Conservation (phyloP, 2,329 filamentous ascomycete genomes). For the Penicillium sp. region DNA sequence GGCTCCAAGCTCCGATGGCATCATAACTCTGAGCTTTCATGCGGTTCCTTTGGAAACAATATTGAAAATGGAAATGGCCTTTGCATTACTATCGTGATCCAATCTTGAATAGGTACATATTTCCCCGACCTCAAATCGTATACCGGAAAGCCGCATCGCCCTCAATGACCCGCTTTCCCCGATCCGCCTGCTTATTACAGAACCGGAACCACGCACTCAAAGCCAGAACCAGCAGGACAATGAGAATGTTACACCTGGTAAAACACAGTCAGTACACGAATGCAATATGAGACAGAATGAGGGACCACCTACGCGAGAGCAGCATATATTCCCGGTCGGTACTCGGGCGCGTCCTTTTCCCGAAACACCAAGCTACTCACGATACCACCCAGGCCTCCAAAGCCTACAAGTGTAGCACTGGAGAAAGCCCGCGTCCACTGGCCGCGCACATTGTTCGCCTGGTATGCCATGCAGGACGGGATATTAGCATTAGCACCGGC, state of each 20-base stretch:
- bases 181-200: slow-evolving; percentile 30
- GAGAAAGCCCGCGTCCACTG: slow-evolving; percentile 82
- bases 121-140: slow-evolving; percentile 19
- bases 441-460: slow-evolving; percentile 78
- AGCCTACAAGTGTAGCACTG: slow-evolving; percentile 65
- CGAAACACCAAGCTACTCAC: slow-evolving; percentile 65
- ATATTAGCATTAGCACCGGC: slow-evolving; percentile 71
- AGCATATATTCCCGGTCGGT: slow-evolving; percentile 31
- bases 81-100: not conserved
- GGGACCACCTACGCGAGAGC: slow-evolving; percentile 22
- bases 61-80: not conserved
- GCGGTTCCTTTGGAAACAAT: not conserved
- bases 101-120: not conserved
- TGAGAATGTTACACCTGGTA: slow-evolving; percentile 28
- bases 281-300: not conserved
- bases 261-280: slow-evolving; percentile 3
- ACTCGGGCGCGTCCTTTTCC: slow-evolving; percentile 28
- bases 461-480: slow-evolving; percentile 65
- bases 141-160: slow-evolving; percentile 33
- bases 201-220: slow-evolving; percentile 28
- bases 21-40: not conserved
- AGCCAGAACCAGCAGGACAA: slow-evolving; percentile 23
- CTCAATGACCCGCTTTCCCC: slow-evolving; percentile 30
- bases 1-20: not conserved
- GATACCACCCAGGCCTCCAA: slow-evolving; percentile 71